phyloP scores from a whole-genome alignment of 345 rosid genomes.

The Diplotaxis tenuifolia region DNA sequence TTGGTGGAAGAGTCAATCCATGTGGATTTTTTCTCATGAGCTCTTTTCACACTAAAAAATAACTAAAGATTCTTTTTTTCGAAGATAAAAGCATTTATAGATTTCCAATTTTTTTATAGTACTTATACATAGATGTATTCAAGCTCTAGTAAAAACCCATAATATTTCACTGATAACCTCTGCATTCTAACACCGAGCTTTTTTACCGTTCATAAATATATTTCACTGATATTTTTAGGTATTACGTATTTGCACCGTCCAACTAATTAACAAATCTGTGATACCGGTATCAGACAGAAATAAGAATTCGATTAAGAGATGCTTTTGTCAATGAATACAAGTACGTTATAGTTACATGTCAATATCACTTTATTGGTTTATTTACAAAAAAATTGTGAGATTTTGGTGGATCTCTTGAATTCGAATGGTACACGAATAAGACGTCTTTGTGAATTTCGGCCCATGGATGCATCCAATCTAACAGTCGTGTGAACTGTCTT shows the following conservation, averaged over 20 bases:
- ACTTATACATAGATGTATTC: background rate
- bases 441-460: constrained; percentile 7
- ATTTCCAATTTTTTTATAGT: too few relatives aligned
- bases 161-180: background rate
- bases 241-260: constrained; percentile 22
- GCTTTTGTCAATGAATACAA: background rate
- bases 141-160: background rate
- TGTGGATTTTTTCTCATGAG: too few relatives aligned
- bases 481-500: background rate
- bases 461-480: background rate
- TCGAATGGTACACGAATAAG: constrained; percentile 4
- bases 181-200: background rate
- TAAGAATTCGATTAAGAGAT: background rate
- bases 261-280: background rate
- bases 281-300: background rate
- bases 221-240: background rate
- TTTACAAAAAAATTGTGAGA: background rate
- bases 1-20: too few relatives aligned
- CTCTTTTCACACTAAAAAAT: too few relatives aligned
- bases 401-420: background rate
- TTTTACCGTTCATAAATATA: background rate
- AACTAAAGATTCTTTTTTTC: too few relatives aligned
- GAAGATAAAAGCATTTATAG: too few relatives aligned
- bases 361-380: background rate
- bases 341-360: background rate